Evolutionary conservation across 805 yeast genomes (phyloP).

Genomic region (Huiozyma sinensis): DNA sequence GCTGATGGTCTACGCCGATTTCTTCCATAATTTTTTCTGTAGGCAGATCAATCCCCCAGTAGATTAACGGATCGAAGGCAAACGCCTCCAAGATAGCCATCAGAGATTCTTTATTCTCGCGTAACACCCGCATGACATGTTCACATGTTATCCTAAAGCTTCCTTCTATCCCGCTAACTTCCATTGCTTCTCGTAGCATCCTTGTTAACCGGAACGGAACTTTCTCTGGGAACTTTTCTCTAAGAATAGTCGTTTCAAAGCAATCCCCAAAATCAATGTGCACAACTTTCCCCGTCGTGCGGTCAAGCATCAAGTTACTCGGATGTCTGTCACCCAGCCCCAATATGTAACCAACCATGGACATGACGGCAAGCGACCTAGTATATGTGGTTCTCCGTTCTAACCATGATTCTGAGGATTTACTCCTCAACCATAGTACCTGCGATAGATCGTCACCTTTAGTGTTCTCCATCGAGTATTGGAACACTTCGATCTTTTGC

Average conservation of each 20-base stretch:
- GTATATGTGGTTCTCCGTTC: slow-evolving; percentile 95
- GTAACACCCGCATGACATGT: slow-evolving; percentile 87
- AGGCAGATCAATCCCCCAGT: slow-evolving; percentile 97
- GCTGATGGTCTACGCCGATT: slow-evolving; percentile 59
- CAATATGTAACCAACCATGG: slow-evolving; percentile 94
- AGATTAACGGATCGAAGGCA: slow-evolving; percentile 95
- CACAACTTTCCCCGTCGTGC: slow-evolving; percentile 88
- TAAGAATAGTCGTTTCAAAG: slow-evolving; percentile 92
- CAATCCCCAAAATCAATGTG: slow-evolving; percentile 99
- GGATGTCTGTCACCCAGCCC: slow-evolving; percentile 99
- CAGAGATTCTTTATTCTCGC: slow-evolving; percentile 90
- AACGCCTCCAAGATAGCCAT: slow-evolving; percentile 98
- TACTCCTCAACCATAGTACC: slow-evolving; percentile 90
- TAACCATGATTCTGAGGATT: slow-evolving; percentile 95
- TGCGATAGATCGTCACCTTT: slow-evolving; percentile 93
- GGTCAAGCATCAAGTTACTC: slow-evolving; percentile 87
- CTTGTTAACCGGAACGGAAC: slow-evolving; percentile 95
- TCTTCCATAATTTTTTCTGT: slow-evolving; percentile 57
- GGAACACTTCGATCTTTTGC: slow-evolving; percentile 93
- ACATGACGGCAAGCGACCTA: slow-evolving; percentile 93
- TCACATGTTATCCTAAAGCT: slow-evolving; percentile 94
- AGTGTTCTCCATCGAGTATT: slow-evolving; percentile 89
- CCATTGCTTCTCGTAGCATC: slow-evolving; percentile 98
- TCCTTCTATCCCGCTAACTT: slow-evolving; percentile 97
- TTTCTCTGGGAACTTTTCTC: slow-evolving; percentile 96